Percentiles rank a stretch among this genome's conserved stretches.
Evolutionary conservation across 176 grass and related monocot species (phyloP).

Genomic region (Ananas comosus): DNA sequence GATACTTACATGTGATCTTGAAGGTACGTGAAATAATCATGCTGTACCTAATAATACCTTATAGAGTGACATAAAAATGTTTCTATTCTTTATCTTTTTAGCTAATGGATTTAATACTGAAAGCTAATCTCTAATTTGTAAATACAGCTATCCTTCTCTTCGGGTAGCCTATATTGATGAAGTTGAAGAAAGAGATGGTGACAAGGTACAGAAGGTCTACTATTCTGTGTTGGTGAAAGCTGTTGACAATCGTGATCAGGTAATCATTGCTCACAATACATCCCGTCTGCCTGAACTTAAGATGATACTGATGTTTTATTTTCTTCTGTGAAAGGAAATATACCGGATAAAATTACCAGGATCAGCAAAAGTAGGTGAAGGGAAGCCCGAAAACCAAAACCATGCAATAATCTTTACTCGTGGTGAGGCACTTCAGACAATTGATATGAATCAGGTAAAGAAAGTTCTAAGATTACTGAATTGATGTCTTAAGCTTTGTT

Average conservation of each 20-base stretch:
- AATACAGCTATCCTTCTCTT: slow-evolving; percentile 71
- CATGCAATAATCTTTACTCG: slow-evolving; percentile 98
- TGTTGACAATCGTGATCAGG: slow-evolving; percentile 94
- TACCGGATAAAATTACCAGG: slow-evolving; percentile 96
- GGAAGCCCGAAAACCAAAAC: slow-evolving; percentile 96
- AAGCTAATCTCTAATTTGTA: slow-evolving; percentile 27
- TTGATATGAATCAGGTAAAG: slow-evolving; percentile 95
- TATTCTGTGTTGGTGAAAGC: slow-evolving; percentile 94
- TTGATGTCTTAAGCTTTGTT: slow-evolving; percentile 5
- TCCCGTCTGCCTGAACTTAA: slow-evolving; percentile 8
- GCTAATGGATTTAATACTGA: slow-evolving; percentile 1
- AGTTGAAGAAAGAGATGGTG: slow-evolving; percentile 79
- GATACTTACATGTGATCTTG: background rate
- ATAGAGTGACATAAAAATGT: background rate
- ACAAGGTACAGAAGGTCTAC: slow-evolving; percentile 81
- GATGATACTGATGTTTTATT: slow-evolving; percentile 20
- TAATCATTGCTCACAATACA: slow-evolving; percentile 18
- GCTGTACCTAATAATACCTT: background rate
- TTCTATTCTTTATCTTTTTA: slow-evolving; percentile 4
- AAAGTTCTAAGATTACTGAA: slow-evolving; percentile 8
- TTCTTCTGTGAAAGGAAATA: slow-evolving; percentile 76
- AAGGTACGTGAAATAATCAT: no score
- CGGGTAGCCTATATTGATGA: slow-evolving; percentile 98
- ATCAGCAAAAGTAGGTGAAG: slow-evolving; percentile 82
- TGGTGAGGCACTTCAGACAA: slow-evolving; percentile 86